Evolutionary conservation across 169 alveolate genomes (phyloP).

Genomic region (Cryptosporidium ryanae): DNA sequence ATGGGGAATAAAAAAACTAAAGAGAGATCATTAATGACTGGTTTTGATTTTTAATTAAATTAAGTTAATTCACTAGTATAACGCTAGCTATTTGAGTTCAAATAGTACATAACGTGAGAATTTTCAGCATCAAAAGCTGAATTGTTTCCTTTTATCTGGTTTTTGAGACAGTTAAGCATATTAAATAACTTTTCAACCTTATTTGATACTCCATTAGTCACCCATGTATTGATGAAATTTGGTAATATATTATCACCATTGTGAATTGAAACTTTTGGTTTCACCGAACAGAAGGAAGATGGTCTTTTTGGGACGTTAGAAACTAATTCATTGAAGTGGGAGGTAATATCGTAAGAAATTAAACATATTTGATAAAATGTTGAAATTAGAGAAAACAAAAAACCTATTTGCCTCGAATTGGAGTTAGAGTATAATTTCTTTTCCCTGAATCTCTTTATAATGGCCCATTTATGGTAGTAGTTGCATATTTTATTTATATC

Average conservation of each 20-base stretch:
- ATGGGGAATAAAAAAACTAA: too few relatives aligned
- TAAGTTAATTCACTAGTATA: too few relatives aligned
- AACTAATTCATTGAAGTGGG: slow-evolving; percentile 7
- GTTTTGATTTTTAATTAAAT: too few relatives aligned
- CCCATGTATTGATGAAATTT: slow-evolving; percentile 16
- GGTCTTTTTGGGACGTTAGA: slow-evolving; percentile 48
- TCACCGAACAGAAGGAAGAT: slow-evolving; percentile 6
- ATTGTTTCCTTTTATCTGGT: slow-evolving; percentile 11
- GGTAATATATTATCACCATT: slow-evolving; percentile 5
- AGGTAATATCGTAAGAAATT: slow-evolving; percentile 7
- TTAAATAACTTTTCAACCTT: neutral
- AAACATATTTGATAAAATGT: slow-evolving; percentile 14
- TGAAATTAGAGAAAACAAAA: slow-evolving; percentile 6
- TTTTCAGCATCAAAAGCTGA: slow-evolving; percentile 8
- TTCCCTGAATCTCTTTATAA: neutral
- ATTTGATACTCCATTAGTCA: neutral
- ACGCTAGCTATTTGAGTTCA: neutral
- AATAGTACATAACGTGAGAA: slow-evolving; percentile 17
- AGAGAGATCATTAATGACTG: too few relatives aligned
- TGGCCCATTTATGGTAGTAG: slow-evolving; percentile 18
- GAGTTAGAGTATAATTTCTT: neutral
- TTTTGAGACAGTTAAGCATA: slow-evolving; percentile 1
- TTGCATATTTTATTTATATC: neutral
- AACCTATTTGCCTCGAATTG: neutral
- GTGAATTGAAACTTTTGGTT: neutral